Base-by-base conservation (phyloP, 257 asterid species). In the Plantago ovata region DNA sequence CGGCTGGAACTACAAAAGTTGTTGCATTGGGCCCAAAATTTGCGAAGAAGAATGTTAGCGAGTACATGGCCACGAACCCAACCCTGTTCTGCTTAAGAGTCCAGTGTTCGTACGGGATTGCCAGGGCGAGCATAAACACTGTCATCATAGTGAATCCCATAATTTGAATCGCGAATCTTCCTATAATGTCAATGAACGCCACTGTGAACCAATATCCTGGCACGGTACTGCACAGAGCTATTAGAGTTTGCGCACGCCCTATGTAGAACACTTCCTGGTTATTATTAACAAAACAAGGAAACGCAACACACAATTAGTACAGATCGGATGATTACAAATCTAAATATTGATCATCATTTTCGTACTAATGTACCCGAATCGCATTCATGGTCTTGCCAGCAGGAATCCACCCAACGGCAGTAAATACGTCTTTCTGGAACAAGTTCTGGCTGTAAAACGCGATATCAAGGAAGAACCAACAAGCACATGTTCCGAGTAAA, bases 141-240 rank as follows among this genome's bases (percentile, higher is more conserved):
- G 89, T 82, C 89, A 82, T 82, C 77, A 82, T 68, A 57, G 60
- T 38, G 51, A 82, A 82, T 3, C 89, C 85, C 38, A 82, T 40
- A 43, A 82, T 13, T 10, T 82, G 85, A 43, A 82, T 82, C 9
- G 66, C 41, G 11, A 75, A 81, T 38, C 84, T 43, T 10, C 88
- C 88, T 0, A 78, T 75, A 28, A 22, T 56, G 28, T 82, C 89
- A 1, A 82, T 82, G 0, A 82, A 16, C 0, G 75, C 72, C 24
- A 82, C 89, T 0, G 85, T 82, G 49, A 82, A 74, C 92, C 92
- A 83, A 51, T 83, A 83, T 3, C 92, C 87, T 0, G 92, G 87
- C 9, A 83, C 84, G 0, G 92, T 83, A 45, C 92, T 80, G 62
- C 79, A 77, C 0, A 80, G 68, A 11, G 87, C 91, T 0, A 83